Evolutionary conservation across 257 asterid species (phyloP).

Genomic region (Ehretia macrophylla): DNA sequence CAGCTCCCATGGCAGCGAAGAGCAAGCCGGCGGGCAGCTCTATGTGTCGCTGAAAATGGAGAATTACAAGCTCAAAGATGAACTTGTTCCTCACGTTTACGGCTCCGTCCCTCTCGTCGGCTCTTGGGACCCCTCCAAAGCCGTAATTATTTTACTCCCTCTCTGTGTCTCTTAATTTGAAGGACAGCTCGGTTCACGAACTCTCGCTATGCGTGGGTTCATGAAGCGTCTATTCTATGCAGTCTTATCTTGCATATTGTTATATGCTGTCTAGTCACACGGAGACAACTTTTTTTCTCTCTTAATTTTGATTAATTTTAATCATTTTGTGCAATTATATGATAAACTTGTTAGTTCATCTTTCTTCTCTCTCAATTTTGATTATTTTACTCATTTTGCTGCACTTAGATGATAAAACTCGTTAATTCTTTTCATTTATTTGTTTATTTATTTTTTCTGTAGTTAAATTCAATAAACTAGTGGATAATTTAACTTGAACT

Average conservation of each 20-base stretch:
- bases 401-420: background rate
- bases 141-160: constrained; percentile 36
- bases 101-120: constrained; percentile 95
- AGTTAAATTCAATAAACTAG: no score
- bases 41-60: constrained; percentile 94
- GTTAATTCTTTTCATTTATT: background rate
- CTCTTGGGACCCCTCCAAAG: constrained; percentile 89
- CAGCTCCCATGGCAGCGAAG: constrained; percentile 62
- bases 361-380: no score
- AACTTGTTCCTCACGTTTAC: constrained; percentile 81
- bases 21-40: constrained; percentile 87
- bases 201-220: background rate
- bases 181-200: background rate
- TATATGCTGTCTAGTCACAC: no score
- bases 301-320: no score
- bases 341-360: no score
- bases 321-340: no score
- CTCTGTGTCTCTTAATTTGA: background rate
- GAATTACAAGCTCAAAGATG: constrained; percentile 56
- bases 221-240: no score
- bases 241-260: no score
- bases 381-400: background rate
- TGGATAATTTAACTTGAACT: no score
- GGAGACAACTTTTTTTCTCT: no score
- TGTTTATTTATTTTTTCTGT: no score